Evolutionary conservation across 2,329 filamentous ascomycete species (phyloP).

Genomic region (Monascus ruber): DNA sequence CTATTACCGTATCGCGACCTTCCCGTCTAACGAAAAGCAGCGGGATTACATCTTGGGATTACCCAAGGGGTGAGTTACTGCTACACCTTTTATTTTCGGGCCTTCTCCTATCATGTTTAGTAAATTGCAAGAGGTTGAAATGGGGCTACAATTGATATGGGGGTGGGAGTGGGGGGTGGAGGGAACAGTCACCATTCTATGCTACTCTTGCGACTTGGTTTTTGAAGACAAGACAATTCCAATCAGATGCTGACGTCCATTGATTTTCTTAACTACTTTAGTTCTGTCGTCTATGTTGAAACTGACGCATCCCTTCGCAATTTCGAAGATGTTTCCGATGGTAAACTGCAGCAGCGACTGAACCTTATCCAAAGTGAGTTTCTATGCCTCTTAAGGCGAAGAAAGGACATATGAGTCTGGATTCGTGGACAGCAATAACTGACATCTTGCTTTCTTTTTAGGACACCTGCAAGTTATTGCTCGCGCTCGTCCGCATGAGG

Average conservation of each 20-base stretch:
- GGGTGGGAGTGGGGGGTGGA: no score
- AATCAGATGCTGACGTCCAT: conserved; percentile 2
- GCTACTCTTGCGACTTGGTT: background rate
- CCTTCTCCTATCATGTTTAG: no score
- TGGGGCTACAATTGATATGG: no score
- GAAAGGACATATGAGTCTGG: no score
- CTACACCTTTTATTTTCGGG: background rate
- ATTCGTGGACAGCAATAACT: no score
- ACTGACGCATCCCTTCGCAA: conserved; percentile 61
- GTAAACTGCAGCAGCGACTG: conserved; percentile 50
- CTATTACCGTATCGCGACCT: conserved; percentile 75
- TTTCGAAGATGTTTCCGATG: conserved; percentile 56
- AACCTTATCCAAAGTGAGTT: conserved; percentile 69
- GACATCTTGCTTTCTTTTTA: no score
- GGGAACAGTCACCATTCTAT: no score
- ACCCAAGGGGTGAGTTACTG: conserved; percentile 66
- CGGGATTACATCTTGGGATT: conserved; percentile 62
- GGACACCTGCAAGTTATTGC: no score
- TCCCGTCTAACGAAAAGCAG: conserved; percentile 52
- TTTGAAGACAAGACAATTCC: conserved; percentile 1
- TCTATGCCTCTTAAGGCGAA: background rate
- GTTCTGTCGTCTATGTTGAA: conserved; percentile 70
- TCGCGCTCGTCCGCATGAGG: no score
- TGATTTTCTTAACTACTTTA: conserved; percentile 26
- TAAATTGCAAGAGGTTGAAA: no score